Evolutionary conservation across 495 filamentous ascomycete species (phyloP).

Genomic region (Friedmanniomyces endolithicus): DNA sequence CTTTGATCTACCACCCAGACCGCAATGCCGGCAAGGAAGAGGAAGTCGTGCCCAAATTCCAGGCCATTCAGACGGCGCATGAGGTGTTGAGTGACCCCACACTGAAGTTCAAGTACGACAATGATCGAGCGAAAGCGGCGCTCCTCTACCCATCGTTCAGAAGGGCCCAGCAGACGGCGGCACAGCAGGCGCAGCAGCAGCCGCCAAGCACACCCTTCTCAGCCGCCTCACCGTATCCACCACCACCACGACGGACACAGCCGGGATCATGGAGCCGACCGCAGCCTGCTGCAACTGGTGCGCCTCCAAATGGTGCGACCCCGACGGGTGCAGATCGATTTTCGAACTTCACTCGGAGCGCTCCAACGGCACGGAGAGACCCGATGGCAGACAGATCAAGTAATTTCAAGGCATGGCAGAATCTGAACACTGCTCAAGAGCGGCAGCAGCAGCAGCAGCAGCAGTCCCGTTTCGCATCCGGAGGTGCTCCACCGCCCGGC

Average conservation of each 20-base stretch:
- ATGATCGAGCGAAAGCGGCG: conserved; percentile 42
- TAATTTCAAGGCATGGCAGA: conserved; percentile 54
- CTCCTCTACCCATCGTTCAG: conserved; percentile 10
- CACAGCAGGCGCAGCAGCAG: background rate
- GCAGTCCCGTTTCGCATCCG: background rate
- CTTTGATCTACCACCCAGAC: conserved; percentile 78
- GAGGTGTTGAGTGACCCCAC: conserved; percentile 64
- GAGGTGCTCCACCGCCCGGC: background rate
- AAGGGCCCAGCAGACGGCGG: background rate
- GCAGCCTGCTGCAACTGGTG: conserved; percentile 21
- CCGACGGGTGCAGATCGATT: conserved; percentile 29
- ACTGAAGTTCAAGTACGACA: conserved; percentile 63
- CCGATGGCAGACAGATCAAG: conserved; percentile 39
- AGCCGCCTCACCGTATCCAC: conserved; percentile 18
- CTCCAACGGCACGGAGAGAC: conserved; percentile 33
- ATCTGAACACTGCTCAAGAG: conserved; percentile 44
- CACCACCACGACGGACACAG: conserved; percentile 32
- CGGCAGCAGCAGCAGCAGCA: conserved; percentile 16
- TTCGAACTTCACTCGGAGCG: conserved; percentile 25
- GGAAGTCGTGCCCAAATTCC: conserved; percentile 68
- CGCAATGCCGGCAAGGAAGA: conserved; percentile 71
- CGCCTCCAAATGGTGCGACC: conserved; percentile 6
- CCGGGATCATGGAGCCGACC: conserved; percentile 16
- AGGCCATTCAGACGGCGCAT: conserved; percentile 72
- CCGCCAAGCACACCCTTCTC: conserved; percentile 11